Evolutionary conservation across 345 rosid genomes (phyloP), one percentile per base, ranked within the genome.

Genomic region (Camelina sativa): DNA sequence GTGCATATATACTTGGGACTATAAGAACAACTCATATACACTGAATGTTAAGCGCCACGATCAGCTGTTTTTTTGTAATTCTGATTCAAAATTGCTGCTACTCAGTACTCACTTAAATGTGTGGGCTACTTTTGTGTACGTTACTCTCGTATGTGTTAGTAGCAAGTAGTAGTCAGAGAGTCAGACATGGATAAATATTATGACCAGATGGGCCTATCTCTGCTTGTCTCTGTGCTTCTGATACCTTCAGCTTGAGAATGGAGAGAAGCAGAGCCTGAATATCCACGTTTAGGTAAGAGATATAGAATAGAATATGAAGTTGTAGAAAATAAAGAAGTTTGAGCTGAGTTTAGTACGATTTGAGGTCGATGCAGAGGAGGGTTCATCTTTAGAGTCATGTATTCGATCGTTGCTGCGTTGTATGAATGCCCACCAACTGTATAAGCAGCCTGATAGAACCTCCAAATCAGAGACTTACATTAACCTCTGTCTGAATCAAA

Each of bases 341-440:
- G 16, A 65, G 63, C 8, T 0, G 13, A 62, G 61, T 34, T 28
- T 65, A 82, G 32, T 89, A 91, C 97, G 11, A 87, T 89, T 80
- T 94, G 96, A 32, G 95, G 96, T 62, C 93, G 83, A 76, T 91
- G 96, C 62, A 82, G 66, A 23, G 98, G 98, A 19, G 95, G 95
- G 70, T 82, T 91, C 96, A 88, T 88, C 96, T 87, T 88, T 76
- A 94, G 76, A 72, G 89, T 81, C 65, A 76, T 82, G 54, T 88
- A 88, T 79, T 91, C 95, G 2, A 94, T 91, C 13, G 85, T 90
- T 19, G 86, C 87, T 53, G 96, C 98, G 30, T 83, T 91, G 74
- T 87, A 91, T 57, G 95, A 91, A 81, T 88, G 90, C 28, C 98
- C 97, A 20, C 97, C 97, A 30, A 94, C 93, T 19, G 96, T 89